Evolutionary conservation across 1,284 basidiomycete species (phyloP), one percentile per base, ranked within the genome.

Genomic region (Mrakiaceae sp.): DNA sequence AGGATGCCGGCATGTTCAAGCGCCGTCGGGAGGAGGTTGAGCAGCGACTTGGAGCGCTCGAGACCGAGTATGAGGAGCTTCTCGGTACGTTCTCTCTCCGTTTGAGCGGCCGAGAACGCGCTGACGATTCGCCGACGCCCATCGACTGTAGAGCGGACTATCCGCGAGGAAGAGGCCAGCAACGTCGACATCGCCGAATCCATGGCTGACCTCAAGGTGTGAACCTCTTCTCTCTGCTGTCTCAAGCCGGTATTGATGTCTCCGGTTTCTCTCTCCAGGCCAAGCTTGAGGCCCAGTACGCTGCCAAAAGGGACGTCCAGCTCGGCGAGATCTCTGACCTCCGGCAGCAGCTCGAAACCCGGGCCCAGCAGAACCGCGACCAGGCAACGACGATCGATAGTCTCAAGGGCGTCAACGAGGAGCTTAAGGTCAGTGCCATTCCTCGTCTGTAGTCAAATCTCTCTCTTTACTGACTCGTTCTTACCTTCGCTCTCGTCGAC

Each of bases 371-470:
- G 78, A 84, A 92, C 66, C 86, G 89, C 66, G 85, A 83, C 67
- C 80, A 97, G 67, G 87, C 90, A 70, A 84, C 86, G 59, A 87
- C 88, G 40, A 87, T 97, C 68, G 94, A 98, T 72, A 89, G 87
- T 73, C 82, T 98, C 72, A 94, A 95, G 80, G 88, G 90, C 72
- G 89, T 96, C 69, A 97, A 98, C 73, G 96, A 98, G 74, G 96
- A 98, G 76, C 84, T 98, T 63, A 98, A 98, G 84, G 91, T 92
- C 70, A 68, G 79, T 70, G 48, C 46, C 11, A 9, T 3, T 52
- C 14, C 52, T 52, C n/a, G 54, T 47, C 39, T 27, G 57, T 53
- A 27, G 39, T 54, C 54, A 57, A n/a, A 46, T 50, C 7, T 42
- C 12, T 50, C 6, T 65, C 60, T 59, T 56, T 62, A 58, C n/a